Evolutionary conservation across 176 grass and related monocot species (phyloP), one percentile per base, ranked within the genome.

Genomic region (Triticum monococcum): DNA sequence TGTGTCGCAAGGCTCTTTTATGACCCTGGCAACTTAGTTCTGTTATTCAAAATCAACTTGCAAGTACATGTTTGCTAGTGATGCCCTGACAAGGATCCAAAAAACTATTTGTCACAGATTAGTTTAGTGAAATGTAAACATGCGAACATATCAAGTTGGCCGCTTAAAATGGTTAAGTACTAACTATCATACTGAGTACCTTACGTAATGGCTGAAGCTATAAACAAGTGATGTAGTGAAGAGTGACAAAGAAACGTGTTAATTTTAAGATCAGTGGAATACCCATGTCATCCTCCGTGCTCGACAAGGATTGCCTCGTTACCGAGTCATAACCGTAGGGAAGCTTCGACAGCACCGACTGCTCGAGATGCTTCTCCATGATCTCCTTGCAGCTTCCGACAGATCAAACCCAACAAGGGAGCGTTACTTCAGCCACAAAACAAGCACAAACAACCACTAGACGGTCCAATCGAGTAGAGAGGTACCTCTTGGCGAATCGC

Each of bases 241-340:
- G 5, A 5, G 66, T 25, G 22, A 40, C 40, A 72, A 79, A 72
- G 43, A 62, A 73, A 36, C 3, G 5, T 8, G 7, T 0, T 31
- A 14, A 72, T 48, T 78, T 64, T 9, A 20, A 68, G 79, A 79
- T 82, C 2, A 40, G 35, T 23, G 81, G 36, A 81, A 79, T 98
- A 98, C 96, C 88, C 96, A 96, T 98, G 66, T 98, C 96, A 87
- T 96, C 88, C 64, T 98, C 90, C 25, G 93, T 91, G 61, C 96
- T 98, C n/a, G 96, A 98, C 5, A 95, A 92, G 4, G 93, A 98
- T 84, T 98, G 93, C 30, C 81, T 92, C 10, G 86, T 78, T 12
- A 96, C 79, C 3, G 90, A 96, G 33, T 94, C 88, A 82, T 98
- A 98, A 1, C 91, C 93, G 7, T 92, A 81, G 5, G 96, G 96